Base-by-base conservation (phyloP, 2,329 filamentous ascomycete genomes). In the Leptodontidium sp. region DNA sequence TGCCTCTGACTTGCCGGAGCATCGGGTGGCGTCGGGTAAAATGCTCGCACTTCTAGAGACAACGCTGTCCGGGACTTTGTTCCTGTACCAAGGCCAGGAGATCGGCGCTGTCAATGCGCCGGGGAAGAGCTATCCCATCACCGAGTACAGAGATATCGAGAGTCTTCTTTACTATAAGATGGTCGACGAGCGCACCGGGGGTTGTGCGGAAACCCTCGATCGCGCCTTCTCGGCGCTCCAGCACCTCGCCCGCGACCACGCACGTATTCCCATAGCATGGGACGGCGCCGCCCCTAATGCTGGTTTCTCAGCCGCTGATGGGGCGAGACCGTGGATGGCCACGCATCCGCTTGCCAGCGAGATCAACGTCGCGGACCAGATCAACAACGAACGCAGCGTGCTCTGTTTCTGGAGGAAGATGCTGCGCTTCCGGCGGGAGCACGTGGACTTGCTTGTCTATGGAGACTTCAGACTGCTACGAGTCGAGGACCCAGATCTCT, bases 21-120 rank as follows among this genome's bases (percentile, higher is more conserved):
- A 64, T 64, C 67, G 73, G n/a, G 71, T 73, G 35, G 61, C 69
- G 8, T 68, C 67, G 0, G 84, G 82, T 0, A 88, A 88, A 75
- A 83, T 88, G 80, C 77, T 88, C 4, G 84, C 85, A 0, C 81
- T 84, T 0, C 80, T 85, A 58, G 79, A 86, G 69, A 81, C 81
- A 4, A 77, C 84, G 14, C 81, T 86, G 64, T 82, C 83, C 0
- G 87, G 87, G 7, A 88, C 87, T 0, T 78, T 87, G 0, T 89
- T 87, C 74, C 77, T 89, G 1, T 88, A 87, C 71, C 87, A 89
- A 73, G 87, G 87, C 7, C 86, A 89, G 72, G 87, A 89, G 74
- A 80, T 89, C 11, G 87, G 86, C 1, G 88, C 88, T 83, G 83
- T 80, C 49, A 88, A 89, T 72, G 82, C 86, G n/a, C 86, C 87